A percentile compares a stretch with the other conserved stretches of the same genome.
phyloP scores from a whole-genome alignment of 2,329 filamentous ascomycete genomes.

The Talaromyces pinophilus region DNA sequence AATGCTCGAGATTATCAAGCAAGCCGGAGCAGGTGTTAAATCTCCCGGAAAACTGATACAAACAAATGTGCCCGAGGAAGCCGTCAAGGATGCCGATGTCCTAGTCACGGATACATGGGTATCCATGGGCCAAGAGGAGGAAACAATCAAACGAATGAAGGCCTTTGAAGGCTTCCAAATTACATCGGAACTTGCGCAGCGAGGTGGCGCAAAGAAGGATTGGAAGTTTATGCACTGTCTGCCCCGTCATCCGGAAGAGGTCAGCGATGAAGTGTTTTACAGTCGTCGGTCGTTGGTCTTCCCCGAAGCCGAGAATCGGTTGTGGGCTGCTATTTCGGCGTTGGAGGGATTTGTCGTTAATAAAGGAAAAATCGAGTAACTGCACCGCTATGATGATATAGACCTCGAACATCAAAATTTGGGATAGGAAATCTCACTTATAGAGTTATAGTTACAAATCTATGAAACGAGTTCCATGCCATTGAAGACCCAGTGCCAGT shows the following conservation, averaged over 20 bases:
- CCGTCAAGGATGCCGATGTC: slow-evolving; percentile 79
- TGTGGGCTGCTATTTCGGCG: slow-evolving; percentile 87
- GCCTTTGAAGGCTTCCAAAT: slow-evolving; percentile 91
- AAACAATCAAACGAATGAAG: slow-evolving; percentile 72
- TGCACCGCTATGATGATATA: background rate
- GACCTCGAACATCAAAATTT: background rate
- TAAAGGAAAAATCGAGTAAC: slow-evolving; percentile 70
- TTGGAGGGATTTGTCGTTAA: slow-evolving; percentile 93
- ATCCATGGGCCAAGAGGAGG: slow-evolving; percentile 94
- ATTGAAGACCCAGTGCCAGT: background rate
- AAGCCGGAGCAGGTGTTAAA: slow-evolving; percentile 59
- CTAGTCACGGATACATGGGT: slow-evolving; percentile 98
- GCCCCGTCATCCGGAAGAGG: slow-evolving; percentile 88
- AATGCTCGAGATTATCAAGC: slow-evolving; percentile 73
- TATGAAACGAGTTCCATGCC: background rate
- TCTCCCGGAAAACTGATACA: slow-evolving; percentile 69
- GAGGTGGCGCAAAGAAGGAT: slow-evolving; percentile 78
- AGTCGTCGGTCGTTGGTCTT: slow-evolving; percentile 83
- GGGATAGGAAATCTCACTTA: background rate
- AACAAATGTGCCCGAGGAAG: slow-evolving; percentile 80
- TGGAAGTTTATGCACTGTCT: slow-evolving; percentile 99
- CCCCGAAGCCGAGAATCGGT: slow-evolving; percentile 87
- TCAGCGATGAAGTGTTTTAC: slow-evolving; percentile 93
- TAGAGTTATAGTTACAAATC: background rate
- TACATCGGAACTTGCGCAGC: slow-evolving; percentile 77